A percentile compares a stretch with the other conserved stretches of the same genome.
Conservation (phyloP, 768 basidiomycete genomes). For the Lactifluus rugatus region DNA sequence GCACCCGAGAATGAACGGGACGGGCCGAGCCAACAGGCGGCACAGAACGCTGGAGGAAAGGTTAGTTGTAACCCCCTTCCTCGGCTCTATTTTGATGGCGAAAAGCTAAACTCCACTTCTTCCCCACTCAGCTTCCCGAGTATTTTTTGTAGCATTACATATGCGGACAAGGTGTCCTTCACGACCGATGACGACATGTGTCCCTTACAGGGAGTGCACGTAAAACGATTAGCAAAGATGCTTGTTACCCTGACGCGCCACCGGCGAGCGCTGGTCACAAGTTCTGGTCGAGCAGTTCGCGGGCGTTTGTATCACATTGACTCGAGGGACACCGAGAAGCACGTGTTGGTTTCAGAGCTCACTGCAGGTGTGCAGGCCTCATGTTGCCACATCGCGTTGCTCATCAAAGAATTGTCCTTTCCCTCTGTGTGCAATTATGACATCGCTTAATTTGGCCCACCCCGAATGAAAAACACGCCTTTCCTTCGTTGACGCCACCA, state of each 20-base stretch:
- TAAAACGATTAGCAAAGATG: slow-evolving; percentile 6
- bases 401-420: slow-evolving; percentile 8
- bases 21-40: slow-evolving; percentile 71
- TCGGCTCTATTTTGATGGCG: not conserved
- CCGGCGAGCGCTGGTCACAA: not conserved
- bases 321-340: slow-evolving; percentile 1
- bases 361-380: not conserved
- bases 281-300: not conserved
- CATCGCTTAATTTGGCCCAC: slow-evolving; percentile 4
- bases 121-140: slow-evolving; percentile 52
- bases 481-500: slow-evolving; percentile 16
- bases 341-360: not conserved
- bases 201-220: slow-evolving; percentile 10
- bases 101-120: slow-evolving; percentile 11
- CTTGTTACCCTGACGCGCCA: slow-evolving; percentile 2
- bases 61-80: slow-evolving; percentile 31
- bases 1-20: slow-evolving; percentile 97
- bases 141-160: slow-evolving; percentile 49
- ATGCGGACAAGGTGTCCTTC: slow-evolving; percentile 12
- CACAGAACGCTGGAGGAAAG: slow-evolving; percentile 64
- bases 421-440: slow-evolving; percentile 7
- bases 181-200: slow-evolving; percentile 13
- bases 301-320: not conserved
- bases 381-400: slow-evolving; percentile 5
- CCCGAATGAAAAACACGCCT: slow-evolving; percentile 13